These are phyloP conservation scores for Macadamia integrifolia DNA, from an alignment of 164 flowering plant species.

Conservation along the genomic window DNA sequence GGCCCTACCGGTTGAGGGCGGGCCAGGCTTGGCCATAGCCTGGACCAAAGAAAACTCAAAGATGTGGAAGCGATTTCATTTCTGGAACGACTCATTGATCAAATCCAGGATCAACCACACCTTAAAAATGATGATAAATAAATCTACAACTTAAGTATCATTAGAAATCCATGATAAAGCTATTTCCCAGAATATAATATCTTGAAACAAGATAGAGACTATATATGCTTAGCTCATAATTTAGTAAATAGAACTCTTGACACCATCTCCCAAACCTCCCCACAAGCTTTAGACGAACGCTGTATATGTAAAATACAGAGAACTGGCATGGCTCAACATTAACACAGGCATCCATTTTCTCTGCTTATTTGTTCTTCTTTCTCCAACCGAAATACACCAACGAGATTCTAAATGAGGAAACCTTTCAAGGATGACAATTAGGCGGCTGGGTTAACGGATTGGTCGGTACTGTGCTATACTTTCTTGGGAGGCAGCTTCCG, in stretches of 20 bases:
- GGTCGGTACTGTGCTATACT: constrained; percentile 86
- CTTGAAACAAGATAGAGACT: too few species aligned
- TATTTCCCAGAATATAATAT: too few species aligned
- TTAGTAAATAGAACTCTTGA: too few species aligned
- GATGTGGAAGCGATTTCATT: background rate
- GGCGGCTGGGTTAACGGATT: constrained; percentile 40
- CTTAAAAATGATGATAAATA: background rate
- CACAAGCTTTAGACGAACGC: background rate
- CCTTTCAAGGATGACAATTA: background rate
- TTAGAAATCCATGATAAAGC: too few species aligned
- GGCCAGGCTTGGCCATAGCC: too few species aligned
- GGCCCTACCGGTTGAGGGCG: too few species aligned
- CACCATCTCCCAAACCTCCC: constrained; percentile 3
- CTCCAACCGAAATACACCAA: too few species aligned
- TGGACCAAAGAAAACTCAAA: too few species aligned
- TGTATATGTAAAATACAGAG: background rate
- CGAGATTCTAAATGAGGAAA: background rate
- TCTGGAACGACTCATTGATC: background rate
- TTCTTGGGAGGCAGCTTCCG: constrained; percentile 92
- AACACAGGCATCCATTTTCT: background rate
- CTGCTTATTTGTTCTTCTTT: background rate
- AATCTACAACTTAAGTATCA: background rate
- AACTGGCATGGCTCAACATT: background rate
- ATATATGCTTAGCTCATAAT: too few species aligned
- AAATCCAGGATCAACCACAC: background rate